Base-by-base conservation (phyloP, 371 early-diverging fungal species). In the Mortierella sp. region DNA sequence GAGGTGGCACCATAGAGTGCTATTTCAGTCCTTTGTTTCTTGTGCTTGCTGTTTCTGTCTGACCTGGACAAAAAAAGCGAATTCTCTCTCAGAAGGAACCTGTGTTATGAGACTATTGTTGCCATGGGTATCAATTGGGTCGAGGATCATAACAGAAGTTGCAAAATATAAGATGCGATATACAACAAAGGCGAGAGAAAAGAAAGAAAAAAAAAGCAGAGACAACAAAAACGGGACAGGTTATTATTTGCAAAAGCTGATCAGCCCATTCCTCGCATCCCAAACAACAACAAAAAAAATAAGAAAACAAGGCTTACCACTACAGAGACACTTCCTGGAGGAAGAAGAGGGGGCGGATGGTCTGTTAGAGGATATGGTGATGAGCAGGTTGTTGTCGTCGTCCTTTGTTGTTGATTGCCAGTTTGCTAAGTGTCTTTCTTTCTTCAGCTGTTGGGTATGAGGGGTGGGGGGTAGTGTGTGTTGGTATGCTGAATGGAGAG, bases 1-100 rank as follows among this genome's bases (percentile, higher is more conserved):
- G 81, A 21, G 84, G 84, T 24, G 84, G 84, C 44, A 81, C 81
- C 84, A 84, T 84, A 44, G 65, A 74, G 75, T 74, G 44, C 75
- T 54, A 73, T 48, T 16, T 45, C 45, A 26, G 28, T 79, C 60
- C 8, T 54, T 52, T 63, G 63, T 31, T 31, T 63, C 63, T 63
- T 34, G 34, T 63, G 63, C 63, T 63, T 63, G 63, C 63, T 34
- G 38, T 34, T 31, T 63, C 19, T 34, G 63, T 9, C 16, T 45
- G 57, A 48, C 74, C 42, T 72, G 74, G 79, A 68, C 73, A 63
- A 57, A 34, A 68, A 28, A 60, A 42, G 55, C 28, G 74, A 45
- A 34, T 24, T 58, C 48, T 48, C 38, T 65, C 65, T 16, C 16
- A 63, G 63, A 63, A 63, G 63, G 28, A 34, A 63, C 31, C 63